phyloP scores from a whole-genome alignment of 306 rosid genomes.

The Cicer judaicum region DNA sequence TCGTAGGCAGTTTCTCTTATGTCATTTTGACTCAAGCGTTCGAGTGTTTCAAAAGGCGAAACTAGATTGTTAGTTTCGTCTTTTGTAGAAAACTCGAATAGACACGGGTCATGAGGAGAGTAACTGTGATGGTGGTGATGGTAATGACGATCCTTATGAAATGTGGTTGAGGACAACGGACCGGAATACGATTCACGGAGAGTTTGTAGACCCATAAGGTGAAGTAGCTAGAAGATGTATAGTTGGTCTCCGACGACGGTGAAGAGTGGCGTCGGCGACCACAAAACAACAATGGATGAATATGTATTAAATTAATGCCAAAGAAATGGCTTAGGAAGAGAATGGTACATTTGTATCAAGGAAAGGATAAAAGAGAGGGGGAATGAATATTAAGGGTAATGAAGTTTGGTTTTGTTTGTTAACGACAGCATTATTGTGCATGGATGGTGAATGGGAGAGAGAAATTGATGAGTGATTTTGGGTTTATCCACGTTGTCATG shows the following conservation, averaged over 20 bases:
- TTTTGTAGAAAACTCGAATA: conserved; percentile 14
- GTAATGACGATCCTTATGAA: conserved; percentile 47
- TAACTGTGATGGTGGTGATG: conserved; percentile 37
- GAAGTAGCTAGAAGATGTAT: background rate
- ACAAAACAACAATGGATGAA: background rate
- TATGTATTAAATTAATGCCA: background rate
- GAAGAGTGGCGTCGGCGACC: conserved; percentile 26
- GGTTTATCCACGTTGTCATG: conserved; percentile 48
- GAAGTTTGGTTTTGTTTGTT: conserved; percentile 44
- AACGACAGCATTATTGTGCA: conserved; percentile 57
- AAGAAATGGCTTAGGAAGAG: conserved; percentile 38
- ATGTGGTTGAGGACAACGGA: conserved; percentile 34
- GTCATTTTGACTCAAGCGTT: conserved; percentile 58
- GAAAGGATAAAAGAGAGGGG: conserved; percentile 39
- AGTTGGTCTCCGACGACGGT: conserved; percentile 42
- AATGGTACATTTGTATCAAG: conserved; percentile 47
- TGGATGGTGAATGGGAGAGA: conserved; percentile 41
- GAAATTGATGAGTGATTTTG: conserved; percentile 42
- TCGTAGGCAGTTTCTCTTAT: conserved; percentile 84
- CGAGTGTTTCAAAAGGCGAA: conserved; percentile 65
- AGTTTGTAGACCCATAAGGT: conserved; percentile 78
- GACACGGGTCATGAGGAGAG: background rate
- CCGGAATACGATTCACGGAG: conserved; percentile 73
- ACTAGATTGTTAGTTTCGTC: conserved; percentile 45
- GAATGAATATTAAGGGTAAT: conserved; percentile 9